Evolutionary conservation across 164 flowering plant genomes (phyloP), one percentile per base, ranked within the genome.

Genomic region (Liriodendron chinense): DNA sequence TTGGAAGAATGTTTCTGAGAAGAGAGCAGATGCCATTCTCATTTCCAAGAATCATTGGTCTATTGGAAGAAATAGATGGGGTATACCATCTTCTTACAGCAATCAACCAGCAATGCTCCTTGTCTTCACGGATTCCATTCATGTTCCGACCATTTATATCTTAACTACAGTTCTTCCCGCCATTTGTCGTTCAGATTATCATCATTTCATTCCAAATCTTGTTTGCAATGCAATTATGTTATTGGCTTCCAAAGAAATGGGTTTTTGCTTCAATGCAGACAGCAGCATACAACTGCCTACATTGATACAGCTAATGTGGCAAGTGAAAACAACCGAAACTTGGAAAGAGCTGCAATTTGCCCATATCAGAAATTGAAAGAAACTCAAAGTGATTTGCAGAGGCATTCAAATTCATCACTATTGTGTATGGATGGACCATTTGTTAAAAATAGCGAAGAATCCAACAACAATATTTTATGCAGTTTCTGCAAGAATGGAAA

Each of bases 391-490:
- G 80, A 78, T 64, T 79, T 75, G 72, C 70, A 67, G 18, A 77
- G 68, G 65, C 85, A 72, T 68, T 28, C 68, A 9, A 67, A 79
- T 28, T 67, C 73, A 13, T 75, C 81, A 7, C 63, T 8, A 7
- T 83, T 72, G 23, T 69, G 73, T 72, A 65, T 72, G 9, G 91
- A 89, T 72, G 91, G 90, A 62, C 79, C 86, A 1, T 86, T 82
- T 83, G 85, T 87, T 21, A 86, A 84, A 47, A 94, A 92, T 68
- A 80, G 85, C 72, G 87, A 87, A 78, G 77, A 79, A 57, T 82
- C 84, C 63, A 94, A 94, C 88, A 94, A 92, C 79, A 82, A 83
- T 34, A 84, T 91, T 66, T 89, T 92, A 75, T 80, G 82, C 53
- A 83, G 72, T 8, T 86, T 85, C 16, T 91, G 95, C 79, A 77